phyloP scores from a whole-genome alignment of 2,329 filamentous ascomycete species.

The Myriosclerotinia scirpicola region DNA sequence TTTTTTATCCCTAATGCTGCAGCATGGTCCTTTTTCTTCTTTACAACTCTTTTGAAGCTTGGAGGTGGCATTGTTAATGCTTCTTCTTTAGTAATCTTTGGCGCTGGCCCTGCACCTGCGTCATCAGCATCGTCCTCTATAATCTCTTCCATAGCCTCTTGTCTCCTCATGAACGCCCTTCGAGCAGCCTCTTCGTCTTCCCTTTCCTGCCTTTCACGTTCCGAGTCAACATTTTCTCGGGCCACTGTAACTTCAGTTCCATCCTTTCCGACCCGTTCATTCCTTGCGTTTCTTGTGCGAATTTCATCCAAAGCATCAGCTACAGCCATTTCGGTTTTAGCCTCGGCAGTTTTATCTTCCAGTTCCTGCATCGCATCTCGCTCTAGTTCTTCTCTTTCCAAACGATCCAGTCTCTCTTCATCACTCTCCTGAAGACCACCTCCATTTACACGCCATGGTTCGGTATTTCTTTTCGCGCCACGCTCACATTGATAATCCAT shows the following conservation, averaged over 20 bases:
- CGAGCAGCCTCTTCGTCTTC: slow-evolving; percentile 83
- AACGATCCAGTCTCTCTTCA: slow-evolving; percentile 78
- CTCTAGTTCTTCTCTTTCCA: slow-evolving; percentile 79
- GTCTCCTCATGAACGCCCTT: slow-evolving; percentile 63
- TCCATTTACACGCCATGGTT: slow-evolving; percentile 72
- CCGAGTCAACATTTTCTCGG: slow-evolving; percentile 54
- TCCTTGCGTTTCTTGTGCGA: slow-evolving; percentile 81
- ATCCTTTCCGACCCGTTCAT: slow-evolving; percentile 73
- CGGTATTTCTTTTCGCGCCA: slow-evolving; percentile 90
- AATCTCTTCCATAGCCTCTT: slow-evolving; percentile 40
- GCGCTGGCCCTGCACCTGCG: slow-evolving; percentile 39
- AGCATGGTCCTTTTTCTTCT: slow-evolving; percentile 82
- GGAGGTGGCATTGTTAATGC: slow-evolving; percentile 53
- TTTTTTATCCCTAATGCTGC: slow-evolving; percentile 84
- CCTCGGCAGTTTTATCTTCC: slow-evolving; percentile 90
- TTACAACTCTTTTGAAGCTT: slow-evolving; percentile 72
- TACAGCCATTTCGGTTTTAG: slow-evolving; percentile 92
- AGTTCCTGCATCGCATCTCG: slow-evolving; percentile 92
- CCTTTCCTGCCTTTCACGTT: slow-evolving; percentile 65
- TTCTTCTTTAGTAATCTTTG: slow-evolving; percentile 41
- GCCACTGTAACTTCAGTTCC: slow-evolving; percentile 60
- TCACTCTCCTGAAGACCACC: slow-evolving; percentile 71
- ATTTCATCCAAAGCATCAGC: slow-evolving; percentile 97
- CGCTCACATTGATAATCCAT: slow-evolving; percentile 79
- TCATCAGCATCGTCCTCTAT: slow-evolving; percentile 40